Conservation (phyloP, 225 moss, liverwort and hornwort species). For the Marchantia paleacea region DNA sequence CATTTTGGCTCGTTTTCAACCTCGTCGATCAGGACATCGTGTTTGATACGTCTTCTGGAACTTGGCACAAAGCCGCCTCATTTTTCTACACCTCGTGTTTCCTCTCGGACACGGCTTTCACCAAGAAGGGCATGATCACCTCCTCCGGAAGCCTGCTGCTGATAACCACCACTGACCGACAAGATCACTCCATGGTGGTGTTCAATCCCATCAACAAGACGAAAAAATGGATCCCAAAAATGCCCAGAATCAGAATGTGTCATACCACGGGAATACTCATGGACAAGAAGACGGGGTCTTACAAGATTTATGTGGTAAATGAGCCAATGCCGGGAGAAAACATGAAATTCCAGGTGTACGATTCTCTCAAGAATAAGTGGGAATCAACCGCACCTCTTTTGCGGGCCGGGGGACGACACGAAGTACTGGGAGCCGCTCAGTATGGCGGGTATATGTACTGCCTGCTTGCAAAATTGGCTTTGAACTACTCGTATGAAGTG, state of each 20-base stretch:
- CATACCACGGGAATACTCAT: conserved; percentile 13
- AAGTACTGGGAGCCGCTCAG: background rate
- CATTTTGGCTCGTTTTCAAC: conserved; percentile 19
- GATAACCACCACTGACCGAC: background rate
- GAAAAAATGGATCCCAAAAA: conserved; percentile 7
- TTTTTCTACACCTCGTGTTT: conserved; percentile 15
- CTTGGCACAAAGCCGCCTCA: conserved; percentile 11
- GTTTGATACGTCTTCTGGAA: background rate
- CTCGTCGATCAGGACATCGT: conserved; percentile 11
- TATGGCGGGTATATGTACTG: conserved; percentile 3
- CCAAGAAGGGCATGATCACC: conserved; percentile 14
- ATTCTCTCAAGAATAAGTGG: conserved; percentile 12
- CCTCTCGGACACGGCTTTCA: conserved; percentile 10
- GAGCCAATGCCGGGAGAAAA: background rate
- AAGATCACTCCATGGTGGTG: conserved; percentile 12
- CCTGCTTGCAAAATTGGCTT: background rate
- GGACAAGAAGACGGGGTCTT: conserved; percentile 6
- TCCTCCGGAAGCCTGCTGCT: conserved; percentile 17
- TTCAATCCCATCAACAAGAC: conserved; percentile 24
- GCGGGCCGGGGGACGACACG: background rate
- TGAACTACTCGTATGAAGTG: background rate
- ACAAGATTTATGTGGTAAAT: conserved; percentile 13
- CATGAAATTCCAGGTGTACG: conserved; percentile 9
- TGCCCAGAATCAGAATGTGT: conserved; percentile 9
- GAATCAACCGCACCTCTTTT: conserved; percentile 1